Evolutionary conservation across 805 yeast genomes (phyloP).

Genomic region (Metschnikowia rubicola): DNA sequence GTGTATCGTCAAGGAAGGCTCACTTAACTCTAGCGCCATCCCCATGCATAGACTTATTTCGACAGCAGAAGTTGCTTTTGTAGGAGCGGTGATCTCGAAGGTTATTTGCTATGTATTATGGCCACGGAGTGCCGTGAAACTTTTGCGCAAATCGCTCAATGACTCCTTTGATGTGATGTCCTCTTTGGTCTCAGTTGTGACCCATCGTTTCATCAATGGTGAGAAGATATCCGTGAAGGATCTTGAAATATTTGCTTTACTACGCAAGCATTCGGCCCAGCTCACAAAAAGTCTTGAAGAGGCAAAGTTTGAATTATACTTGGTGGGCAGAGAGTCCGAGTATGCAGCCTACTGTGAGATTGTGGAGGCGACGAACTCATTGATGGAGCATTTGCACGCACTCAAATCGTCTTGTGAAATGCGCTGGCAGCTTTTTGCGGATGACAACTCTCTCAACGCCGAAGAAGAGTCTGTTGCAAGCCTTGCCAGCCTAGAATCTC

Average conservation of each 20-base stretch:
- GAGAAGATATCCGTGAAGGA: slow-evolving; percentile 42
- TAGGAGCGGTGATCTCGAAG: slow-evolving; percentile 62
- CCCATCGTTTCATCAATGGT: slow-evolving; percentile 49
- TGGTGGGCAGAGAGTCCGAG: slow-evolving; percentile 55
- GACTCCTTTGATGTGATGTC: slow-evolving; percentile 53
- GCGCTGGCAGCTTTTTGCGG: slow-evolving; percentile 53
- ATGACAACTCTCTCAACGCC: slow-evolving; percentile 7
- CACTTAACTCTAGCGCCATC: slow-evolving; percentile 52
- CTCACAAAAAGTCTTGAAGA: slow-evolving; percentile 50
- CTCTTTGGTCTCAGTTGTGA: slow-evolving; percentile 40
- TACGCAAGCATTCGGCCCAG: slow-evolving; percentile 38
- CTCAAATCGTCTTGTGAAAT: slow-evolving; percentile 65
- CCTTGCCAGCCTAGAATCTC: slow-evolving; percentile 22
- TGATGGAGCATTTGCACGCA: slow-evolving; percentile 62
- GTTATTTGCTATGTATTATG: slow-evolving; percentile 57
- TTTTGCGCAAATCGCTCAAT: slow-evolving; percentile 45
- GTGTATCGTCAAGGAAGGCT: slow-evolving; percentile 71
- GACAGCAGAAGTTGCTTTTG: slow-evolving; percentile 52
- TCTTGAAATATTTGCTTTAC: slow-evolving; percentile 29
- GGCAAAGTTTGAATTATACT: slow-evolving; percentile 55
- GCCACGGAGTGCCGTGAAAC: slow-evolving; percentile 55
- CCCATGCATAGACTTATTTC: slow-evolving; percentile 54
- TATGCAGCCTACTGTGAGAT: slow-evolving; percentile 43
- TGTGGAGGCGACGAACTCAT: slow-evolving; percentile 48
- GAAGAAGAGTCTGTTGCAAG: slow-evolving; percentile 22